Evolutionary conservation across 2,329 filamentous ascomycete species (phyloP).

Genomic region (Aspergillus sp.): DNA sequence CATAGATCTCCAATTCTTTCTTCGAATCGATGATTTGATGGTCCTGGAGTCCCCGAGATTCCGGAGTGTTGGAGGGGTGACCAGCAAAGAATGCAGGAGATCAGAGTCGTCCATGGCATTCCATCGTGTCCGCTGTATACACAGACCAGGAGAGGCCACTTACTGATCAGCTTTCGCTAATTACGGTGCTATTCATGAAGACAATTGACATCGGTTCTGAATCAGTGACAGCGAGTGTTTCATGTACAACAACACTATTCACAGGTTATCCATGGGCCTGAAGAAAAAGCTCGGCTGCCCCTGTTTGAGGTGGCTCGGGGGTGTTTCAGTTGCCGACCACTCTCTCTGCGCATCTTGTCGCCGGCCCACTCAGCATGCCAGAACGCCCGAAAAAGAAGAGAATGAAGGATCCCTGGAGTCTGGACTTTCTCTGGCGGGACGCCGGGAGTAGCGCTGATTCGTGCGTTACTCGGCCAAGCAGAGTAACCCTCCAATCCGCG

Average conservation of each 20-base stretch:
- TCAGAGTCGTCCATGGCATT: not conserved
- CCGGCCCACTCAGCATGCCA: constrained; percentile 10
- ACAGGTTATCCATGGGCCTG: not conserved
- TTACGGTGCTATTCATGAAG: too few relatives aligned
- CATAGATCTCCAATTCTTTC: too few relatives aligned
- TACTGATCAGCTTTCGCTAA: too few relatives aligned
- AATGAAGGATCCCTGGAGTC: constrained; percentile 8
- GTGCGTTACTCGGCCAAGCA: not conserved
- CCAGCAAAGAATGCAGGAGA: not conserved
- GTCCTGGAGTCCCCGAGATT: too few relatives aligned
- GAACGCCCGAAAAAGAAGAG: constrained; percentile 3
- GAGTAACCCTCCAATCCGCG: not conserved
- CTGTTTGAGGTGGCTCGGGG: not conserved
- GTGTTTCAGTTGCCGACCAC: not conserved
- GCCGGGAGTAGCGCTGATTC: too few relatives aligned
- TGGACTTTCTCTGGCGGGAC: not conserved
- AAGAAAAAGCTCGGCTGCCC: not conserved
- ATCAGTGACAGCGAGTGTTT: not conserved
- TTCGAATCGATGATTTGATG: too few relatives aligned
- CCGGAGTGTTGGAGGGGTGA: not conserved
- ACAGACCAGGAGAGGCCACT: not conserved
- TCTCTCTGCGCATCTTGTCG: constrained; percentile 1
- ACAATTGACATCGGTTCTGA: not conserved
- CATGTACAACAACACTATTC: not conserved
- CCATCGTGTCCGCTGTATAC: not conserved